Percentiles rank a stretch among this genome's conserved stretches.
Evolutionary conservation across 2,329 filamentous ascomycete genomes (phyloP).

Genomic region (Diaporthe destruens): DNA sequence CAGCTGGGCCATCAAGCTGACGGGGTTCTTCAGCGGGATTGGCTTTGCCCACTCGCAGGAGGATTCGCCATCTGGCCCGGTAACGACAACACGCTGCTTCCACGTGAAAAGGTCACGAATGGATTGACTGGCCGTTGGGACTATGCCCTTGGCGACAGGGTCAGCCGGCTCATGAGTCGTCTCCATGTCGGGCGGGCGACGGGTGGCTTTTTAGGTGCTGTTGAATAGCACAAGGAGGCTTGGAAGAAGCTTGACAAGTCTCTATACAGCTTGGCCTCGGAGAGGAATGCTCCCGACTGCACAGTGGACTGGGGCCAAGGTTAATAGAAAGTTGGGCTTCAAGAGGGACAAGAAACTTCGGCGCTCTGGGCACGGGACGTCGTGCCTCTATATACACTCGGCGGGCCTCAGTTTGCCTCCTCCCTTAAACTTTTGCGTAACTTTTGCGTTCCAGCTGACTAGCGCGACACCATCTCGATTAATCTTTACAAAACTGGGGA

Average conservation of each 20-base stretch:
- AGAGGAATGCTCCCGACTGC: conserved; percentile 27
- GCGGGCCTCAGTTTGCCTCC: neutral
- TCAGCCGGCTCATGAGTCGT: conserved; percentile 67
- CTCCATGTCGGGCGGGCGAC: conserved; percentile 43
- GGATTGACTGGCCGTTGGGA: conserved; percentile 47
- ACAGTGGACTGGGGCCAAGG: conserved; percentile 6
- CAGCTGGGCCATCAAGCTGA: conserved; percentile 76
- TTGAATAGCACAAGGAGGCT: conserved; percentile 31
- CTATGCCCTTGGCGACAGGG: conserved; percentile 73
- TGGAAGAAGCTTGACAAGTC: conserved; percentile 32
- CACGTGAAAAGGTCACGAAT: conserved; percentile 61
- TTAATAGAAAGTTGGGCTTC: neutral
- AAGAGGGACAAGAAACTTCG: conserved; percentile 6
- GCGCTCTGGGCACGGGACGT: conserved; percentile 18
- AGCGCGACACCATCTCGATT: conserved; percentile 19
- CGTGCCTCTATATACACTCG: conserved; percentile 26
- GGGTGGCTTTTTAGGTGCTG: conserved; percentile 8
- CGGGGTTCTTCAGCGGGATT: conserved; percentile 76
- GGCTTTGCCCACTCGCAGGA: conserved; percentile 77
- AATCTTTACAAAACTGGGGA: neutral
- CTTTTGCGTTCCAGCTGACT: conserved; percentile 10
- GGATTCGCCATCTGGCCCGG: conserved; percentile 74
- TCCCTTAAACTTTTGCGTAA: neutral
- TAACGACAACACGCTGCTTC: conserved; percentile 79
- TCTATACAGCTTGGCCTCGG: conserved; percentile 27